phyloP scores from a whole-genome alignment of 176 grass and related monocot species.

The Raddia distichophylla region DNA sequence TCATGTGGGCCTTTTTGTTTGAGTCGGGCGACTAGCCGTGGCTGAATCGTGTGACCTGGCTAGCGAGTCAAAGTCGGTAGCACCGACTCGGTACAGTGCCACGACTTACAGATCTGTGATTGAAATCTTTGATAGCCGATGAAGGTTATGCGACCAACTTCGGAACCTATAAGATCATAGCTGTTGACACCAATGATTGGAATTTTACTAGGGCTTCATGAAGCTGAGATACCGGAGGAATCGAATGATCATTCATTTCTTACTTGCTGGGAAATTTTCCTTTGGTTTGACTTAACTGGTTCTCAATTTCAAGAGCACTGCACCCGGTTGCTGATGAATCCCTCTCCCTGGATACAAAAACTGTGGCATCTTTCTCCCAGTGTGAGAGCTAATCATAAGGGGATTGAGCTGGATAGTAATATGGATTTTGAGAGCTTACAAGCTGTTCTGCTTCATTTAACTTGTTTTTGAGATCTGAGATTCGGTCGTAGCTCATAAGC shows the following conservation, averaged over 20 bases:
- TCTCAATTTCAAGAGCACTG: conserved; percentile 27
- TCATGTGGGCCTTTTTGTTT: too few relatives aligned
- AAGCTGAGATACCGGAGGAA: conserved; percentile 43
- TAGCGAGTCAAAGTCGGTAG: too few relatives aligned
- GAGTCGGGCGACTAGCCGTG: too few relatives aligned
- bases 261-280: background rate
- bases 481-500: too few relatives aligned
- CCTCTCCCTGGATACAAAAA: background rate
- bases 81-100: too few relatives aligned
- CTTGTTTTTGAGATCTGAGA: too few relatives aligned
- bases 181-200: background rate
- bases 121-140: background rate
- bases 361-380: background rate
- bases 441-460: too few relatives aligned
- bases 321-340: background rate
- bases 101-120: background rate
- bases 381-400: background rate
- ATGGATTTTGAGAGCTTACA: too few relatives aligned
- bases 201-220: background rate
- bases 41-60: too few relatives aligned
- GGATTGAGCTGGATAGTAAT: too few relatives aligned
- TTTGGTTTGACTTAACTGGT: conserved; percentile 24
- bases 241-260: conserved; percentile 29
- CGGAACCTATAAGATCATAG: background rate
- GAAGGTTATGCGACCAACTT: background rate